These are phyloP conservation scores for Citrus sp. DNA, from an alignment of 345 rosid genomes.

Conservation along the genomic window DNA sequence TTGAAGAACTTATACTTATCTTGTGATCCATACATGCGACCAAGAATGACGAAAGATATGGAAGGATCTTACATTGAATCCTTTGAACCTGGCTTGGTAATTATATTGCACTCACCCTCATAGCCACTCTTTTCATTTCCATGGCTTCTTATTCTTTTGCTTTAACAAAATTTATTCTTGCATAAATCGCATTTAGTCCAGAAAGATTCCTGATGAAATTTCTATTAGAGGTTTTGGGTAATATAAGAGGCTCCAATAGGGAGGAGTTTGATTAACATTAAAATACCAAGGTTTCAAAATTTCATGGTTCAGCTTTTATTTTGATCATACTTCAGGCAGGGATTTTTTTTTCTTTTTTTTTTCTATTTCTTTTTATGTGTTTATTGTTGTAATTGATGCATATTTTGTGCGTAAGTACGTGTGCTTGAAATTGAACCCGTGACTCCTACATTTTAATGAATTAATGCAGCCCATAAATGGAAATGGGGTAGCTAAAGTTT, in stretches of 20 bases:
- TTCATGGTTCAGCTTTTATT: no score
- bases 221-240: no score
- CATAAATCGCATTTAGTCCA: no score
- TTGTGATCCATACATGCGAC: slow-evolving; percentile 49
- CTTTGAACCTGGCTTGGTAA: slow-evolving; percentile 15
- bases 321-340: no score
- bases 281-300: no score
- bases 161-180: no score
- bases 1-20: slow-evolving; percentile 58
- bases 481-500: slow-evolving; percentile 51
- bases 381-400: not conserved
- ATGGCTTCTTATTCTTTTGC: not conserved
- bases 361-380: not conserved
- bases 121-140: not conserved
- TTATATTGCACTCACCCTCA: not conserved
- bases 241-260: no score
- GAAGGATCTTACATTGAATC: not conserved
- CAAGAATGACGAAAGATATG: not conserved
- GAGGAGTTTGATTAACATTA: no score
- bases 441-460: not conserved
- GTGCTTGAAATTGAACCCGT: not conserved
- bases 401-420: not conserved
- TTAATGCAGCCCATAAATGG: slow-evolving; percentile 44
- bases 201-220: no score
- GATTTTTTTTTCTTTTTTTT: no score